A percentile compares a stretch with the other conserved stretches of the same genome.
These are phyloP conservation scores for Trichocladium uniseriatum DNA, from an alignment of 495 filamentous ascomycete genomes.

Conservation along the genomic window DNA sequence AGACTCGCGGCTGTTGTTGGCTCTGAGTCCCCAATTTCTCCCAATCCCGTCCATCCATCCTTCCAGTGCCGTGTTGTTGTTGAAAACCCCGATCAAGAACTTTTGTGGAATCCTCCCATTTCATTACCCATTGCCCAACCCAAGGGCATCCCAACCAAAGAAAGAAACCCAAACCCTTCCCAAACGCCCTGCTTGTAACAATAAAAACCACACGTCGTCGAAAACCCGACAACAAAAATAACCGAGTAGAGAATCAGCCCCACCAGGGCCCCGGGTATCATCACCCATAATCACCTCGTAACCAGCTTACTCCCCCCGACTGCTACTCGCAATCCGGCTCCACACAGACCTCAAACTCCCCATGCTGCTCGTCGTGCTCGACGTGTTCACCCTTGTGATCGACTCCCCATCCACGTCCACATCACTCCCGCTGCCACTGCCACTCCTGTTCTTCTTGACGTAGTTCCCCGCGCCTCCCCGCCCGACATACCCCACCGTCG, in stretches of 20 bases:
- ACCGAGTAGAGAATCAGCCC: not conserved
- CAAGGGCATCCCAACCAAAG: too few relatives aligned
- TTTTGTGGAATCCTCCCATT: slow-evolving; percentile 1
- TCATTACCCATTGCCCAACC: slow-evolving; percentile 2
- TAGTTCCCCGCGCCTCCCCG: slow-evolving; percentile 82
- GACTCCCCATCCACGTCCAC: too few relatives aligned
- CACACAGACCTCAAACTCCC: too few relatives aligned
- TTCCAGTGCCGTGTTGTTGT: not conserved
- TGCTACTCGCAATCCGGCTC: too few relatives aligned
- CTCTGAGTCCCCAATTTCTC: not conserved
- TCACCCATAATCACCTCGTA: too few relatives aligned
- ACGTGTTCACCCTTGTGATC: not conserved
- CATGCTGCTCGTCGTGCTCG: not conserved
- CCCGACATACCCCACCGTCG: slow-evolving; percentile 61
- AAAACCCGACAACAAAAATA: not conserved
- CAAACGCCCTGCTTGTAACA: slow-evolving; percentile 11
- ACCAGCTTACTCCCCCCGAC: too few relatives aligned
- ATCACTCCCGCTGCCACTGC: not conserved
- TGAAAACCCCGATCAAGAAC: not conserved
- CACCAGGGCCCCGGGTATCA: not conserved
- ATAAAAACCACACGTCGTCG: not conserved
- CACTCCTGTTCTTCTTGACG: not conserved
- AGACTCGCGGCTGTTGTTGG: not conserved
- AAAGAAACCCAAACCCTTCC: not conserved
- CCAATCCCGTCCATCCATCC: not conserved